Base-by-base conservation (phyloP, 208 protist species). In the Kentomonas sorsogonicus region DNA sequence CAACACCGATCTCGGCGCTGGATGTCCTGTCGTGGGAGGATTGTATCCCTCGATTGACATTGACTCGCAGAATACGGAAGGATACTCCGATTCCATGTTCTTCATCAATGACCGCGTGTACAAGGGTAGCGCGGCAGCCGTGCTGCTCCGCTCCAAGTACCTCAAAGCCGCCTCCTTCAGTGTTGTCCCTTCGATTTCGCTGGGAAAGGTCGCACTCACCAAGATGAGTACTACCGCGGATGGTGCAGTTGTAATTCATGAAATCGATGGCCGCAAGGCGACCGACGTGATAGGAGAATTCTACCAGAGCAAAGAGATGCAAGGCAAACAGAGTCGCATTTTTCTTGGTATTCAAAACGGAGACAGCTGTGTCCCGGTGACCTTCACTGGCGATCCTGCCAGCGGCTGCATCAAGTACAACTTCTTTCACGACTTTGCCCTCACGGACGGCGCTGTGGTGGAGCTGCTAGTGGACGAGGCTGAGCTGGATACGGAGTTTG, bases 91-190 rank as follows among this genome's bases (percentile, higher is more conserved):
- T 47, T 91, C 87, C 13, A 56, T 94, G 1, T 94, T 87, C 34
- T 94, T 91, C 59, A 53, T 91, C 25, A 88, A 91, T 47, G 82
- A 91, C 55, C 66, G 83, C 11, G 77, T 91, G 0, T 91, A 88
- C 59, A 79, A 77, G 29, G 83, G 87, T 10, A 91, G 83, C 54
- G 83, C 83, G 10, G 79, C 77, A 10, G 81, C 72, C 20, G 67
- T 88, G 26, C 52, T 91, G 53, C 69, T 94, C 46, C 87, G 83
- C 45, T 90, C 81, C 63, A 65, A 61, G 6, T 67, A 81, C 33
- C 18, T 91, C 30, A 79, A 74, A 34, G 83, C 80, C 6, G 73
- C 83, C 41, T 43, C 72, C 0, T 47, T 84, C 23, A 86, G 73
- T 47, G 69, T 89, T 16, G 78, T 89, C 6, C 87, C 87, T 4